Evolutionary conservation across 176 grass and related monocot species (phyloP).

Genomic region (Oryza australiensis): DNA sequence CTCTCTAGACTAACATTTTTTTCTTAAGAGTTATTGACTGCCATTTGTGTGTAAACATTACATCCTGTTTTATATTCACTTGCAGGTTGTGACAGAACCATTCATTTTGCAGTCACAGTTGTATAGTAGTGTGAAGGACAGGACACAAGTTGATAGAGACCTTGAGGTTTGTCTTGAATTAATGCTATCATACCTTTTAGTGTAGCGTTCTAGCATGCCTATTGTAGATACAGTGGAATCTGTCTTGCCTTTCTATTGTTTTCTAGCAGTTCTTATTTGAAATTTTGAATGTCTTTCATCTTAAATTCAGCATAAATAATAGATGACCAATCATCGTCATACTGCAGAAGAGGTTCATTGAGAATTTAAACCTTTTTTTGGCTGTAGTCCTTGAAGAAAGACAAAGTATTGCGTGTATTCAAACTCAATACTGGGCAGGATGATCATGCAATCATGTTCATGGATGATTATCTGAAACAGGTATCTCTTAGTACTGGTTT

Average conservation of each 20-base stretch:
- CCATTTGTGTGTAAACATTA: constrained; percentile 2
- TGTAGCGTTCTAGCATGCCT: neutral
- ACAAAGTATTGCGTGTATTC: constrained; percentile 65
- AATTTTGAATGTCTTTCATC: neutral
- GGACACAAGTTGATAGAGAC: constrained; percentile 89
- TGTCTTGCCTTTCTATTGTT: constrained; percentile 21
- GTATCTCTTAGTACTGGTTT: constrained; percentile 31
- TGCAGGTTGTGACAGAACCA: constrained; percentile 57
- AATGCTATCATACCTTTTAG: constrained; percentile 22
- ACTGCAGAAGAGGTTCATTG: neutral
- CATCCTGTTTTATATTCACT: constrained; percentile 15
- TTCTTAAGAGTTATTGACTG: neutral
- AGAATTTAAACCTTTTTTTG: constrained; percentile 14
- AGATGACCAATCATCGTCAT: neutral
- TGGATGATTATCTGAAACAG: constrained; percentile 88
- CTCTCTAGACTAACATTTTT: neutral
- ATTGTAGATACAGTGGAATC: neutral
- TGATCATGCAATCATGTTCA: constrained; percentile 93
- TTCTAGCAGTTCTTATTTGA: constrained; percentile 16
- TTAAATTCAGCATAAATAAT: neutral
- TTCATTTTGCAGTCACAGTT: constrained; percentile 80
- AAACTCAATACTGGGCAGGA: constrained; percentile 85
- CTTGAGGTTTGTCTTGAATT: constrained; percentile 69
- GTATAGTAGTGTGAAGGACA: constrained; percentile 86
- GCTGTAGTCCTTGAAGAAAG: constrained; percentile 72